Percentiles rank a stretch among this genome's conserved stretches.
Conservation (phyloP, 2,329 filamentous ascomycete species). For the Dryadomyces quercivorus region DNA sequence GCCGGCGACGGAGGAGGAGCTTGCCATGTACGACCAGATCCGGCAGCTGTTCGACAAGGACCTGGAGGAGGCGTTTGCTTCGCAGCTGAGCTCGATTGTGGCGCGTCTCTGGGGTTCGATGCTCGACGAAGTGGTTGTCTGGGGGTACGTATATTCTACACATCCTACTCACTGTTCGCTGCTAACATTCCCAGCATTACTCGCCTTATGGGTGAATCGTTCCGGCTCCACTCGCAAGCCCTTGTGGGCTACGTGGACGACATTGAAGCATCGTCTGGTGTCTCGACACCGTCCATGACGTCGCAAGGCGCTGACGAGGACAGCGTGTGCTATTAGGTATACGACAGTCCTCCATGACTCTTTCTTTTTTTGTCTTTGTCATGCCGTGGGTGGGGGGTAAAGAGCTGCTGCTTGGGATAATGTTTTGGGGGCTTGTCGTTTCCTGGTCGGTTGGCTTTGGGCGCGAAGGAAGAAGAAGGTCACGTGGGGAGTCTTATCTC, state of each 20-base stretch:
- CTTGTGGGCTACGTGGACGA: conserved; percentile 91
- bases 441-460: conserved; percentile 9
- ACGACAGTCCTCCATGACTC: conserved; percentile 18
- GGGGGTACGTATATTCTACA: conserved; percentile 71
- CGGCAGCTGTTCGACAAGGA: conserved; percentile 86
- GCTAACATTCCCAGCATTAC: conserved; percentile 58
- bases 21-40: conserved; percentile 85
- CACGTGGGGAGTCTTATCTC: conserved; percentile 3
- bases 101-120: conserved; percentile 94
- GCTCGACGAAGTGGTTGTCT: conserved; percentile 96
- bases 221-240: conserved; percentile 91
- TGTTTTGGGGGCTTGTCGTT: conserved; percentile 8
- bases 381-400: conserved; percentile 11
- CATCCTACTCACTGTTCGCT: not conserved
- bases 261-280: conserved; percentile 54
- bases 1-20: conserved; percentile 70
- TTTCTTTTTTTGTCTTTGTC: conserved; percentile 27
- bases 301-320: conserved; percentile 61
- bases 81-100: conserved; percentile 87
- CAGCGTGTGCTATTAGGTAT: conserved; percentile 50
- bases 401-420: conserved; percentile 9
- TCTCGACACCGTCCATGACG: conserved; percentile 59
- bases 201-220: conserved; percentile 94
- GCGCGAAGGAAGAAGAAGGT: conserved; percentile 9
- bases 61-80: conserved; percentile 65